A percentile compares a stretch with the other conserved stretches of the same genome.
These are phyloP conservation scores for Arthrobotrys musiformis DNA, from an alignment of 2,329 filamentous ascomycete species.

Conservation along the genomic window DNA sequence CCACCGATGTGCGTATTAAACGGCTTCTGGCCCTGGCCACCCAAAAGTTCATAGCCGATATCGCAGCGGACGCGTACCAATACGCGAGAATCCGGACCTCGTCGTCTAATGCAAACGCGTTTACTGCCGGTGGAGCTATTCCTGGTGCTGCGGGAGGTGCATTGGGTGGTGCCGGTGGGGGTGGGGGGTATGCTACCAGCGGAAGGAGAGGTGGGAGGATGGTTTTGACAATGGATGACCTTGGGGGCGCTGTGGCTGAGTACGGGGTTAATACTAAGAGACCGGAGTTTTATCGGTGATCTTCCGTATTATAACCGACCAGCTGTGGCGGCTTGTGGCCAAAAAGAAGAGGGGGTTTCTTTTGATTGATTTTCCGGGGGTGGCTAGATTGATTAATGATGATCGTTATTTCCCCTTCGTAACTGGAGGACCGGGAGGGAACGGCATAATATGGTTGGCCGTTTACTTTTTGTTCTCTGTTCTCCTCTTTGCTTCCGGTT, in stretches of 20 bases:
- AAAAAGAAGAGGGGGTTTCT: neutral
- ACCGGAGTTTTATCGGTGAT: slow-evolving; percentile 91
- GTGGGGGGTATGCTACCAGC: slow-evolving; percentile 75
- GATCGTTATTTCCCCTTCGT: neutral
- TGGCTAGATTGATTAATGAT: slow-evolving; percentile 15
- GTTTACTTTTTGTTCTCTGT: neutral
- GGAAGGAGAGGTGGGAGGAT: slow-evolving; percentile 91
- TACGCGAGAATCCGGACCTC: slow-evolving; percentile 95
- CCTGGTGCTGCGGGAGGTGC: slow-evolving; percentile 68
- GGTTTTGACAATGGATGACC: slow-evolving; percentile 96
- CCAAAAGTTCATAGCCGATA: slow-evolving; percentile 98
- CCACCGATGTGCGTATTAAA: slow-evolving; percentile 88
- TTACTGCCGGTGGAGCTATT: slow-evolving; percentile 71
- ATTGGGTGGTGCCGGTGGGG: slow-evolving; percentile 62
- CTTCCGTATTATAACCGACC: neutral
- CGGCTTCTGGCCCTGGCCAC: slow-evolving; percentile 96
- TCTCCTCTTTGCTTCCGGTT: neutral
- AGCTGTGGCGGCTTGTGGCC: neutral
- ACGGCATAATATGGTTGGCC: slow-evolving; percentile 1
- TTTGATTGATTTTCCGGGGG: neutral
- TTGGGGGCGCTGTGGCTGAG: slow-evolving; percentile 97
- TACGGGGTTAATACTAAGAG: slow-evolving; percentile 98
- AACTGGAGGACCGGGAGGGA: neutral
- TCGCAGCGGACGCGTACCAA: slow-evolving; percentile 96
- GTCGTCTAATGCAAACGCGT: slow-evolving; percentile 81